Base-by-base conservation (phyloP, 306 rosid genomes). In the Prunus mongolica region DNA sequence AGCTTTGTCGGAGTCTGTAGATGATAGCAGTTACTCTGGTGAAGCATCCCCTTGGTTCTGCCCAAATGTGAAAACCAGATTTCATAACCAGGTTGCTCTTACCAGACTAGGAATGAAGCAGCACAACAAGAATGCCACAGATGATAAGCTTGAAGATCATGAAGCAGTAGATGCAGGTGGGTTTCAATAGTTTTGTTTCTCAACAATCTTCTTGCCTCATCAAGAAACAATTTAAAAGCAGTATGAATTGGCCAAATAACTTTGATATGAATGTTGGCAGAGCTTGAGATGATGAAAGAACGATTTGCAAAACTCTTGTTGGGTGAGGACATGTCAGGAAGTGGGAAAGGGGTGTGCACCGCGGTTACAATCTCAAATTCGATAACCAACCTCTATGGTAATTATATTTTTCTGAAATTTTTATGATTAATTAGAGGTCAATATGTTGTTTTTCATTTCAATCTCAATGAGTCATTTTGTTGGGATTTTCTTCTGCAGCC, bases 251-350 rank as follows among this genome's bases (percentile, higher is more conserved):
- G 72, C 46, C 61, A 57, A 57, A 24, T 6, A 46, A 78, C 80
- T 74, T 25, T 74, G 19, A 28, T 78, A 44, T 67, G 76, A 30
- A 65, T 44, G 67, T 52, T 78, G 28, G 73, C 82, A 96, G 99
- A 88, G 83, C 79, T 91, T 57, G 98, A 92, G 78, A 55, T 81
- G 85, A 91, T 91, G 93, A 96, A 86, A 85, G 98, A 92, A 82
- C 91, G 89, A 87, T 91, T 96, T 71, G 83, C 99, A 8, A 96
- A 96, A 76, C 97, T 96, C 72, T 86, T 96, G 68, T 65, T 96
- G 1, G 98, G 99, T 60, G 99, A 96, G 82, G 99, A 96, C 83
- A 92, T 96, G 99, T 96, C 98, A 2, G 98, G 99, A 49, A 85
- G 98, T 71, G 99, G 99, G 15, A 96, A 92, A 81, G 99, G 99